Evolutionary conservation across 1,284 basidiomycete species (phyloP), one percentile per base, ranked within the genome.

Genomic region (Volvariella surrecta): DNA sequence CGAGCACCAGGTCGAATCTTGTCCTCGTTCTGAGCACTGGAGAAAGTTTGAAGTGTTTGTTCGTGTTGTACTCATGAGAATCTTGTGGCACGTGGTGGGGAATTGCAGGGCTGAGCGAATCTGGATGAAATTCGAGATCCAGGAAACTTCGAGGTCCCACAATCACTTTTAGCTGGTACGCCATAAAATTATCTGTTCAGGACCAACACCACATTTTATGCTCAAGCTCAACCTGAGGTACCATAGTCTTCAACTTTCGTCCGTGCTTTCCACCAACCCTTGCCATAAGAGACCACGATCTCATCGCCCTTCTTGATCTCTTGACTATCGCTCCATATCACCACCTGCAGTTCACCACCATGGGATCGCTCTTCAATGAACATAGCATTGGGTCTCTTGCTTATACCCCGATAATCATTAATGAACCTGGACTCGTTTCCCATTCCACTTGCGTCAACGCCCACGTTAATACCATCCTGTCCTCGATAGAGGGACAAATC

Each of bases 271-370:
- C 91, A 94, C 79, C 86, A 95, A n/a, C 76, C 73, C 56, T 93
- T 93, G n/a, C 92, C 92, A 57, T 96, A 96, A 17, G 83, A 89
- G 24, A 95, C 85, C 22, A 93, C 59, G 34, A 97, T 74, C 62
- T 96, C 93, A 11, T 90, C 79, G 1, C 89, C 88, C 57, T 87
- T 91, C 50, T 68, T 75, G 42, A 96, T 79, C 8, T 64, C 65
- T 30, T 74, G 68, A 37, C 60, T 63, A 45, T 50, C 53, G 45
- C 72, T 72, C 79, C 82, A 87, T 15, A 94, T 71, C 50, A 79
- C 73, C 74, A 94, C 92, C 43, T 81, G 68, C 50, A 88, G 58
- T 59, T 84, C 84, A 16, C 85, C 88, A n/a, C 52, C 54, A 6
- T 70, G 69, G 18, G 13, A 16, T 48, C 73, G 67, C 30, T 70